These are phyloP conservation scores for Fomitopsis pinicola DNA, from an alignment of 1,284 basidiomycete species.

Conservation along the genomic window DNA sequence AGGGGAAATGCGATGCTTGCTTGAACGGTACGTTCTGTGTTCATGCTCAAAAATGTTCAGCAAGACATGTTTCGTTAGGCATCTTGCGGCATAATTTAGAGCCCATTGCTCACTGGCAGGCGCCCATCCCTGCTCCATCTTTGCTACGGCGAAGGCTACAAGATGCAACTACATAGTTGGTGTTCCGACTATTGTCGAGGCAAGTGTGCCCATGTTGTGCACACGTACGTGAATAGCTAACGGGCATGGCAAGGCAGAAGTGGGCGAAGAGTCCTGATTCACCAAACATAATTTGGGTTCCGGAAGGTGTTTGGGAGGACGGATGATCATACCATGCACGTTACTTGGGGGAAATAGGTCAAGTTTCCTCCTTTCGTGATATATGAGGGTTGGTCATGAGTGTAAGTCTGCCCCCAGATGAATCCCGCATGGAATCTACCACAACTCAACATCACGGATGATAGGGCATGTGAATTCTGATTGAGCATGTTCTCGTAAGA, in stretches of 20 bases:
- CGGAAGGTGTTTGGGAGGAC: conserved; percentile 43
- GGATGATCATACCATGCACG: conserved; percentile 50
- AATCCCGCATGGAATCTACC: conserved; percentile 21
- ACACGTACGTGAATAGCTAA: neutral
- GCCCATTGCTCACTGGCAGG: conserved; percentile 17
- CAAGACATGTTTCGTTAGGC: conserved; percentile 6
- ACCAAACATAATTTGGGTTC: conserved; percentile 38
- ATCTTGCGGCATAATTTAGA: conserved; percentile 10
- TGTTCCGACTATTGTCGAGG: conserved; percentile 20
- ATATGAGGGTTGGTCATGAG: neutral
- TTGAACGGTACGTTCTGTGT: too few species aligned
- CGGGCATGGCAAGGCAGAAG: neutral
- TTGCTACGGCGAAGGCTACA: conserved; percentile 9
- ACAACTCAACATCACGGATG: too few species aligned
- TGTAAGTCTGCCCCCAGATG: conserved; percentile 8
- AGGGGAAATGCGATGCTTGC: conserved; percentile 13
- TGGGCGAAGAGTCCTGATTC: conserved; percentile 19
- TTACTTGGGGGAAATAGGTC: conserved; percentile 31
- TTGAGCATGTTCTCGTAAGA: conserved; percentile 1
- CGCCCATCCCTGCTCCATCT: conserved; percentile 18
- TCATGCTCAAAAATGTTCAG: neutral
- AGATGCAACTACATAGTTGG: conserved; percentile 15
- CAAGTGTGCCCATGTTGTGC: neutral
- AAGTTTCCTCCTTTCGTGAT: neutral
- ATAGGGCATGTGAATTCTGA: neutral